Base-by-base conservation (phyloP, 1,139 yeast genomes). In the Saccharomyces hybrid region DNA sequence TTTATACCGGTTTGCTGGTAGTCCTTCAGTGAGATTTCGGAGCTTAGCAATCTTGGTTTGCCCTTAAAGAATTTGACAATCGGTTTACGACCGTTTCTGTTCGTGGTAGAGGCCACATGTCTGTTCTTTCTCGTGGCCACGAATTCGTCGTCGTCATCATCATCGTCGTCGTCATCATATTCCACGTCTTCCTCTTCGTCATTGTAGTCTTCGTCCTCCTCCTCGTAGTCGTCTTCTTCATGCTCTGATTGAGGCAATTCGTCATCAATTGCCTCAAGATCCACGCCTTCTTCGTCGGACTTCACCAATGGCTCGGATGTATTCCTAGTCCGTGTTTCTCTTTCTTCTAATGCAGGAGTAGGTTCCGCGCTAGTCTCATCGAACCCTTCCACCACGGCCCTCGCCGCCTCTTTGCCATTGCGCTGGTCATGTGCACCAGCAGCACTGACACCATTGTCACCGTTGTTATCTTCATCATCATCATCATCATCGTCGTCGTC, bases 1-100 rank as follows among this genome's bases (percentile, higher is more conserved):
- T 93, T 93, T 54, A 95, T 75, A 52, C 99, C 99, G 19, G 93
- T 96, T 65, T 90, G 93, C 74, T 93, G 99, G 69, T 93, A 93
- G 65, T 83, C 84, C 66, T 93, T 93, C 63, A 93, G 75, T 47
- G 80, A 81, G 31, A 88, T 77, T 24, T 82, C 87, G 0, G 76
- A 77, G 0, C 88, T 76, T 58, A 93, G 71, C 49, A 85, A 71
- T 11, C 73, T 68, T 3, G 99, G 99, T 65, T 88, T 85, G 51
- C 80, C 82, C 50, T 77, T 81, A 70, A 89, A 81, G 68, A 85
- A 93, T 3, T 76, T 75, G 42, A 72, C 71, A 19, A 65, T 59
- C 12, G 62, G 58, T 48, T 57, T 58, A 1, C 56, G 52, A 58
- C 50, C 59, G 52, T 50, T 26, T 58, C 50, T 47, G 56, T 32